Evolutionary conservation across 2,329 filamentous ascomycete species (phyloP).

Genomic region (Ophiostoma piceae): DNA sequence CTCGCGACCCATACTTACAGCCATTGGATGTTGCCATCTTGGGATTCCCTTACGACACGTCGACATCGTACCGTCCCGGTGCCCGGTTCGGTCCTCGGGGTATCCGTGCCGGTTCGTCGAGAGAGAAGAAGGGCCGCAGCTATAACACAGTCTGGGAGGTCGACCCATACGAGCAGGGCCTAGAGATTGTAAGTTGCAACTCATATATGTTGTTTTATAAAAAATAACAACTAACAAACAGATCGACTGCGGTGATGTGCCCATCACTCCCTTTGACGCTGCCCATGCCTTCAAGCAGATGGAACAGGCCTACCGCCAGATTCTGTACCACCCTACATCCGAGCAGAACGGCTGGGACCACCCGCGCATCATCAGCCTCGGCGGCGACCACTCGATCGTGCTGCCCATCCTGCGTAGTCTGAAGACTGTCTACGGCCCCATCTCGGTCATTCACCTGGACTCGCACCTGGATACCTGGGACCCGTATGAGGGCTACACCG

Average conservation of each 20-base stretch:
- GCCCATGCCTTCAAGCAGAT: constrained; percentile 29
- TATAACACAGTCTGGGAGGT: constrained; percentile 26
- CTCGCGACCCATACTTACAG: constrained; percentile 6
- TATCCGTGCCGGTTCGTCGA: constrained; percentile 26
- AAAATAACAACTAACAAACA: not conserved
- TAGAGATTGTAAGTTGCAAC: not conserved
- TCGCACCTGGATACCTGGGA: constrained; percentile 31
- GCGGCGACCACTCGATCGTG: constrained; percentile 33
- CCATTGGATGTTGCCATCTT: constrained; percentile 26
- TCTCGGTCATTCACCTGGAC: constrained; percentile 34
- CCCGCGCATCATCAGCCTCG: constrained; percentile 27
- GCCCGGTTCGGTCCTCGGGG: constrained; percentile 26
- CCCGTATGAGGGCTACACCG: constrained; percentile 65
- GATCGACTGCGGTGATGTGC: constrained; percentile 29
- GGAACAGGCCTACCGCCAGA: constrained; percentile 26
- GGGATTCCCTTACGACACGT: constrained; percentile 27
- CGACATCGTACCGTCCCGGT: constrained; percentile 26
- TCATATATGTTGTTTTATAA: not conserved
- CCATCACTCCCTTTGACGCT: constrained; percentile 28
- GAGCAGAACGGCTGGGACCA: constrained; percentile 22
- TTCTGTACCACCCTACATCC: constrained; percentile 22
- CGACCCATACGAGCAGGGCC: constrained; percentile 24
- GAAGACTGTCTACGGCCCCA: constrained; percentile 31
- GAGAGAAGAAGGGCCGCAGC: constrained; percentile 25
- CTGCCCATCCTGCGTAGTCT: constrained; percentile 32